Conservation (phyloP, 208 protist species). For the Leishmania amazonensis region DNA sequence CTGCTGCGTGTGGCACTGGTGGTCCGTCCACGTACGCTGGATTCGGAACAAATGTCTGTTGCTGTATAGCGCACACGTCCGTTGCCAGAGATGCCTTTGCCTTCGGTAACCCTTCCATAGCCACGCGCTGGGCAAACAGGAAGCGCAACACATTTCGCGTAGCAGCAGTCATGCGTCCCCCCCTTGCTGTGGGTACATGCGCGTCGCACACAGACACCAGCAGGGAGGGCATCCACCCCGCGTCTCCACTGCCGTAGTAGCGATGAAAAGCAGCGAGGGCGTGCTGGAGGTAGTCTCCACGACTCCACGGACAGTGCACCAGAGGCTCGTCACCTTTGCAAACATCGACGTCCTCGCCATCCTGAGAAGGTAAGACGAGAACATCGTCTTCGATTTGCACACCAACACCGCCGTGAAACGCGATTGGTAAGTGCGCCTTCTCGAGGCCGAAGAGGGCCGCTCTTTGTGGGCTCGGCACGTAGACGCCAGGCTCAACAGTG, state of each 20-base stretch:
- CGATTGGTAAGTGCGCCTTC: slow-evolving; percentile 11
- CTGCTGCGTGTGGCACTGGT: not conserved
- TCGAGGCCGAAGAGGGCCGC: slow-evolving; percentile 19
- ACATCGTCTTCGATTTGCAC: slow-evolving; percentile 69
- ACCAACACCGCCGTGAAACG: slow-evolving; percentile 37
- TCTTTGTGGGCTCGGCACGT: slow-evolving; percentile 35
- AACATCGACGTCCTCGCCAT: not conserved
- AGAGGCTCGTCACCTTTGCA: not conserved
- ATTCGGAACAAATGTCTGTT: slow-evolving; percentile 8
- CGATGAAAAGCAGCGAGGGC: slow-evolving; percentile 30
- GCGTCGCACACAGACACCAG: slow-evolving; percentile 1
- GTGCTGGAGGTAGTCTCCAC: slow-evolving; percentile 30
- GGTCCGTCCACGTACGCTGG: slow-evolving; percentile 12
- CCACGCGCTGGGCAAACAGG: slow-evolving; percentile 46
- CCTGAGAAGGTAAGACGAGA: slow-evolving; percentile 40
- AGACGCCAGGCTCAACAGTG: slow-evolving; percentile 70
- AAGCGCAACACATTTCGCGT: slow-evolving; percentile 29
- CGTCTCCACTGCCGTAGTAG: not conserved
- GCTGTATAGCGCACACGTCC: slow-evolving; percentile 15
- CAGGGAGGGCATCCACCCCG: not conserved
- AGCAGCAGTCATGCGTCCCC: not conserved
- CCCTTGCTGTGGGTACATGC: not conserved
- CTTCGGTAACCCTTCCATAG: slow-evolving; percentile 28
- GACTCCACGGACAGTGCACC: slow-evolving; percentile 8
- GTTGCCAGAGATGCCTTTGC: slow-evolving; percentile 15